Base-by-base conservation (phyloP, 176 grass and related monocot species). In the Oryza brachyantha region DNA sequence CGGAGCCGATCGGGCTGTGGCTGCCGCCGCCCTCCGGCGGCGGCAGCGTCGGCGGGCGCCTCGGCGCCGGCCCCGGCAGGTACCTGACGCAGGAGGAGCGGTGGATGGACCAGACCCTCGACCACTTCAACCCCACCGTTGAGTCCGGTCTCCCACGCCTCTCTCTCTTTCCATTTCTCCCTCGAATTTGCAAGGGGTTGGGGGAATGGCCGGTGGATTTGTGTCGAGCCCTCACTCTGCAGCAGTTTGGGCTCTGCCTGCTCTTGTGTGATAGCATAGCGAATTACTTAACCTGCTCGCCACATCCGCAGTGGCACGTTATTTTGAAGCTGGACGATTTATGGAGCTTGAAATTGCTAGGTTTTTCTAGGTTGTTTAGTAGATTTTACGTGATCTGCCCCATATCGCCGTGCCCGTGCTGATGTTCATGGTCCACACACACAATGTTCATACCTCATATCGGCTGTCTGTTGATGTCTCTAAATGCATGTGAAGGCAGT, bases 61-160 rank as follows among this genome's bases (percentile, higher is more conserved):
- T 84, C 76, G 88, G 55, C 27, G 66, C 26, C 40, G 83, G 21
- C 65, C 40, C 76, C 58, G 68, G 81, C 64, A 41, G 75, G 36
- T 98, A 93, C 81, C 89, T 98, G 31, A 94, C 92, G 24, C 72
- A 22, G 68, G 87, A 98, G 13, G 91, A 94, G 80, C 85, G 34
- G 27, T 98, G 95, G 95, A 92, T 94, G 87, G 59, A 19, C 85
- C 95, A 98, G 42, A 92, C 89, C 61, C 87, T 98, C 31, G 95
- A 98, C 64, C 95, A 94, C 84, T 98, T 94, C 92, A 89, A 90
- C 39, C 95, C 95, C 64, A 92, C 87, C 45, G 95, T 92, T 75
- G 50, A 84, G 65, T 78, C 48, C 34, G 38, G 35, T 40, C 59
- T 3, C 3, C 48, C 57, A 54, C 17, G 3, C 61, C 14, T 58